Evolutionary conservation across 345 rosid species (phyloP), one percentile per base, ranked within the genome.

Genomic region (Dovyalis caffra): DNA sequence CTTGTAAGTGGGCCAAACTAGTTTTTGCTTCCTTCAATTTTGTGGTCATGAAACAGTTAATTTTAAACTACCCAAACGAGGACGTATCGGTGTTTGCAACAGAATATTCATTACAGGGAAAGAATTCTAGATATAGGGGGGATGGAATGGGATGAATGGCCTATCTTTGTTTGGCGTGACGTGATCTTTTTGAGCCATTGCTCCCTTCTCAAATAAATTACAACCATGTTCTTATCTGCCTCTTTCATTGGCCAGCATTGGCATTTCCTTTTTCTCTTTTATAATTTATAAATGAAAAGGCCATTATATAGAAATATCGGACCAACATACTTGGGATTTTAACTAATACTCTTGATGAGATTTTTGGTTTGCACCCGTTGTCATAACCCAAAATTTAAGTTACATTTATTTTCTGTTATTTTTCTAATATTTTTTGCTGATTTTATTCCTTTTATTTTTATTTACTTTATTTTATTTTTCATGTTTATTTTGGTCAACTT

Each of bases 151-250:
- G 53, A 40, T 77, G 82, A 45, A 37, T 73, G 85, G 82, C 76
- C 71, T 26, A 10, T 14, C 35, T 69, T 60, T 33, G 37, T 82
- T 82, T 72, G 78, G 75, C 77, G 21, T 51, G 7, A 28, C 32
- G 3, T 66, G 29, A 18, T 53, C 62, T 51, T 26, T 65, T 66
- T 64, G 43, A 37, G 20, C 40, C 31, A 11, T 66, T 20, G 26
- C 23, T 32, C 70, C 63, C 73, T 51, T 40, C 70, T 51, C 61
- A 25, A 8, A 16, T 61, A 43, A 60, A 57, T 45, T 32, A 66
- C 40, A n/a, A 29, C 53, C 68, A 58, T 60, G 38, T 34, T 6
- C 31, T 77, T 62, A 23, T 25, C 47, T 57, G 0, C 7, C 10
- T 49, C 34, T 6, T 8, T 32, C 15, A 63, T 2, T 40, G 47